phyloP scores from a whole-genome alignment of 495 filamentous ascomycete genomes.

The Penicillium cinerascens region DNA sequence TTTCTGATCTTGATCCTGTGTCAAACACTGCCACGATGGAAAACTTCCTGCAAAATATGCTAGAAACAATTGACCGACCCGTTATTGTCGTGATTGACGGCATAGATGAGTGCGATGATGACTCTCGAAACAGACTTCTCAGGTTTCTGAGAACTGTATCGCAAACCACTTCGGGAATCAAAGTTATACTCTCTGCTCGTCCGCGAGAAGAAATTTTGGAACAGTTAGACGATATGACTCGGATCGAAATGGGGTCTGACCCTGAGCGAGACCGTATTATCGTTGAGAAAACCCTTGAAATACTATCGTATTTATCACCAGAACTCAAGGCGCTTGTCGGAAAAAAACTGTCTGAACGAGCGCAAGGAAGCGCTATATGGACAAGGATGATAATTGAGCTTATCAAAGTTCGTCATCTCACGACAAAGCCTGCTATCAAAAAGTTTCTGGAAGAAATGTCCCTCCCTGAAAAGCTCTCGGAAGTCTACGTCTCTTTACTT shows the following conservation, averaged over 20 bases:
- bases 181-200: background rate
- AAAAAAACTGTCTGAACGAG: background rate
- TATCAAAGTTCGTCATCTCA: background rate
- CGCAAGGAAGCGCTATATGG: constrained; percentile 2
- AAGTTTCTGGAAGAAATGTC: background rate
- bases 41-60: background rate
- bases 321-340: background rate
- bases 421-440: background rate
- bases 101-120: background rate
- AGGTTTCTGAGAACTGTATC: background rate
- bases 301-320: background rate
- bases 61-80: background rate
- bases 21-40: background rate
- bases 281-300: background rate
- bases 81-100: background rate
- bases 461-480: background rate
- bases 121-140: background rate
- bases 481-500: background rate
- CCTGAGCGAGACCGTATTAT: background rate
- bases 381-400: background rate
- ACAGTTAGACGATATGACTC: background rate
- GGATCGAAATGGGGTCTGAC: background rate
- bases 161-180: background rate
- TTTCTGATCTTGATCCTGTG: background rate
- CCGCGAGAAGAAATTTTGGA: background rate